These are phyloP conservation scores for Coniella vitis DNA, from an alignment of 2,329 filamentous ascomycete genomes.

Conservation along the genomic window DNA sequence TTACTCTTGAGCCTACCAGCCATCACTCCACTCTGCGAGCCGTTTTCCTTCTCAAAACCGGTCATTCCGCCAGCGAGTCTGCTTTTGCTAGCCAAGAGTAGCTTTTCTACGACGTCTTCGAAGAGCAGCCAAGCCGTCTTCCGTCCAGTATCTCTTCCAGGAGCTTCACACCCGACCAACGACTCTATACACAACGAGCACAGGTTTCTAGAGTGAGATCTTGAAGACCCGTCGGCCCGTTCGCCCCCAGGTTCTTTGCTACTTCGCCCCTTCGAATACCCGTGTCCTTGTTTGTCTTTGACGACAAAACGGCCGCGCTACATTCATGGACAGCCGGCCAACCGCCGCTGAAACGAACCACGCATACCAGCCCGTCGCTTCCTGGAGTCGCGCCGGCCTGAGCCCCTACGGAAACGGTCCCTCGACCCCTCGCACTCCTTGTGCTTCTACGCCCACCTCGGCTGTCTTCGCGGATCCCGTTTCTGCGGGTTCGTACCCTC, in stretches of 20 bases:
- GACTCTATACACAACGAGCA: no score
- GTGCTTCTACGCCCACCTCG: slow-evolving; percentile 25
- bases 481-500: slow-evolving; percentile 19
- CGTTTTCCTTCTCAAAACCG: background rate
- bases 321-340: slow-evolving; percentile 46
- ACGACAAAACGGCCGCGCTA: slow-evolving; percentile 16
- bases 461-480: slow-evolving; percentile 25
- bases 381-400: slow-evolving; percentile 30
- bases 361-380: slow-evolving; percentile 35
- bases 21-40: background rate
- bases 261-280: background rate
- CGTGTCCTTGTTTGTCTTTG: slow-evolving; percentile 6
- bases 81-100: background rate
- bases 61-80: background rate
- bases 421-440: slow-evolving; percentile 26
- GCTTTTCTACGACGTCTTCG: background rate
- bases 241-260: slow-evolving; percentile 1
- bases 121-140: background rate
- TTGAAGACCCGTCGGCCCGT: background rate
- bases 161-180: no score
- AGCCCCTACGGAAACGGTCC: slow-evolving; percentile 16
- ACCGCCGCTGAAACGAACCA: slow-evolving; percentile 42
- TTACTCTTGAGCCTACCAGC: background rate
- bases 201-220: background rate
- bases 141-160: no score